Evolutionary conservation across 2,329 filamentous ascomycete species (phyloP), one percentile per base, ranked within the genome.

Genomic region (Calonectria crousiana): DNA sequence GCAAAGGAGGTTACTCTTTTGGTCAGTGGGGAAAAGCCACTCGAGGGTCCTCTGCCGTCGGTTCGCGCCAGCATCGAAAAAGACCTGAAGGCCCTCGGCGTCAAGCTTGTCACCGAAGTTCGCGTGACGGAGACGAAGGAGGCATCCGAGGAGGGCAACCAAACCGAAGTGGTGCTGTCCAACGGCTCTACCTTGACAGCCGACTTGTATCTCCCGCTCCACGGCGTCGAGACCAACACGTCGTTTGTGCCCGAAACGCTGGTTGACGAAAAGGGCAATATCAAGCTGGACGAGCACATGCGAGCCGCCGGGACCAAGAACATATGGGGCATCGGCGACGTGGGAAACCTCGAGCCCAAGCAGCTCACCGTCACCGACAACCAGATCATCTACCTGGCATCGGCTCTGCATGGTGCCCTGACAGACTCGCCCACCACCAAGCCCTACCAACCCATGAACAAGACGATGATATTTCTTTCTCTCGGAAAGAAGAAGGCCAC

Each of bases 171-270:
- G 28, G 78, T 77, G 10, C 75, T 86, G 41, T 84, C 81, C 6
- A 80, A 80, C 47, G 81, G 80, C 32, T 78, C 74, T n/a, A 82
- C 80, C 5, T 74, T 81, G 58, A 79, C 76, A 3, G 78, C 83
- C 51, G 84, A 85, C 23, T 77, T 89, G 41, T 86, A 88, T 77
- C 81, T 90, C 3, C 87, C 88, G 0, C 84, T 88, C 0, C 84
- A 85, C 70, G 89, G 89, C 47, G 72, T 86, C 18, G 72, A 78
- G 1, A 82, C 85, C 62, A 90, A 90, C 79, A 86, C 84, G 0
- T 76, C 79, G 0, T 88, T 88, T 69, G 70, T 85, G 14, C 84
- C 87, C 0, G 49, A 72, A 0, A 53, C 76, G 1, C 79, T 87
- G 56, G 74, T 85, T 5, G 84, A 86, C 41, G 51, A 74, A 2